These are phyloP conservation scores for Cystofilobasidium capitatum DNA, from an alignment of 768 basidiomycete genomes.

Conservation along the genomic window DNA sequence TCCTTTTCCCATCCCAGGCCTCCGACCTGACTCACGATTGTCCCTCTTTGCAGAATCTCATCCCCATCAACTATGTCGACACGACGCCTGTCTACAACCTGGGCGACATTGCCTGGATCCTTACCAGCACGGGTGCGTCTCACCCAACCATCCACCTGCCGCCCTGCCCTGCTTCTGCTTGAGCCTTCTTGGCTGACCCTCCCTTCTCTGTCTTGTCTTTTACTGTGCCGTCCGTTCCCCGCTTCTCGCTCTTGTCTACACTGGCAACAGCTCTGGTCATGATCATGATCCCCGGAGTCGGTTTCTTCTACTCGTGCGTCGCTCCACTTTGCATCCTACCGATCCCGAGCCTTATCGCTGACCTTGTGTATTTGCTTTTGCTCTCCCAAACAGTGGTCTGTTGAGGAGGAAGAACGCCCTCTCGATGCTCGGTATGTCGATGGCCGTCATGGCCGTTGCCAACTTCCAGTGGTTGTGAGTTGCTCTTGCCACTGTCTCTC, in stretches of 20 bases:
- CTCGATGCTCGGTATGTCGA: slow-evolving; percentile 40
- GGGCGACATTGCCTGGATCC: slow-evolving; percentile 26
- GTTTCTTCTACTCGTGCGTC: slow-evolving; percentile 40
- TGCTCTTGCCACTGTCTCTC: not conserved
- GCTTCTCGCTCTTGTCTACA: not conserved
- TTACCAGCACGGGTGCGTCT: not conserved
- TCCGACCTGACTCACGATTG: not conserved
- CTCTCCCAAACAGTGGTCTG: not conserved
- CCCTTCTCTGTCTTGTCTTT: no score
- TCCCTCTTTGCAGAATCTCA: not conserved
- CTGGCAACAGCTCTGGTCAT: slow-evolving; percentile 1
- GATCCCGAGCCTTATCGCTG: not conserved
- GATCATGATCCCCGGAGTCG: slow-evolving; percentile 5
- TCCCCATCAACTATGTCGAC: slow-evolving; percentile 1
- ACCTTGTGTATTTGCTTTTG: not conserved
- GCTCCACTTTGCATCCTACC: not conserved
- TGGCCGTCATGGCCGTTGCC: slow-evolving; percentile 40
- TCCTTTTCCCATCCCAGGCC: not conserved
- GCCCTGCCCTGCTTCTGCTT: not conserved
- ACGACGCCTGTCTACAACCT: slow-evolving; percentile 14
- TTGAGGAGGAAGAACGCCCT: slow-evolving; percentile 42
- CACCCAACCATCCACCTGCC: not conserved
- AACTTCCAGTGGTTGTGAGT: slow-evolving; percentile 40
- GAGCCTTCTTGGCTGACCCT: not conserved
- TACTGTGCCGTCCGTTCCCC: no score